Evolutionary conservation across 208 protist species (phyloP), one percentile per base, ranked within the genome.

Genomic region (Leptomonas pyrrhocoris): DNA sequence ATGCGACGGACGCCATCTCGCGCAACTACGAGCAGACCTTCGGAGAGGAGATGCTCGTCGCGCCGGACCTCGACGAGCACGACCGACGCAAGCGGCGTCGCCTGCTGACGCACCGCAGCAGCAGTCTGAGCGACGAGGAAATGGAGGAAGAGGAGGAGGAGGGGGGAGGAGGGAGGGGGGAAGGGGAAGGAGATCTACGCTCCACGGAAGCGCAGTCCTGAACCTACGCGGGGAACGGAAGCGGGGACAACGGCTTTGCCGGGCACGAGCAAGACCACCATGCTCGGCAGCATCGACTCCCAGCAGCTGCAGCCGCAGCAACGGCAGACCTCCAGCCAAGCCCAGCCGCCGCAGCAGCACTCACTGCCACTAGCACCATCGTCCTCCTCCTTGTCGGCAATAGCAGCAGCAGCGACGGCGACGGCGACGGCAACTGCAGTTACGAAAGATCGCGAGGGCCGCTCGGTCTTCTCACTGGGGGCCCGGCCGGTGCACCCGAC

Each of bases 1-100:
- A 81, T 21, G 89, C 80, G 13, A 81, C 80, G 25, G 28, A 73
- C 12, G 66, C 68, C 46, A 81, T 92, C 49, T 84, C 85, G 25
- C 62, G 68, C 30, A 69, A 73, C 50, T 85, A 75, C 61, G 72
- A 73, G 62, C 49, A 73, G 50, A 81, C 79, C 28, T 83, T 84
- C 61, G 85, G 83, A 4, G 82, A 88, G 63, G 78, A 89, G 64
- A 80, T 80, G 77, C 78, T 89, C 18, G 68, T 75, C 21, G 81
- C 80, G 48, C 84, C 80, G 18, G 74, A 84, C 48, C 72, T 71
- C 5, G 78, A 82, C 49, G 70, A 67, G 56, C 78, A 79, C 69
- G 62, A 80, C 48, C 69, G 59, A 18, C 42, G 42, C 15, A 68
- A 62, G 54, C 60, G 69, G 42, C 69, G 61, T 2, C 59, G 30